Evolutionary conservation across 352 stramenopile species (phyloP).

Genomic region (Globisporangium megalacanthum): DNA sequence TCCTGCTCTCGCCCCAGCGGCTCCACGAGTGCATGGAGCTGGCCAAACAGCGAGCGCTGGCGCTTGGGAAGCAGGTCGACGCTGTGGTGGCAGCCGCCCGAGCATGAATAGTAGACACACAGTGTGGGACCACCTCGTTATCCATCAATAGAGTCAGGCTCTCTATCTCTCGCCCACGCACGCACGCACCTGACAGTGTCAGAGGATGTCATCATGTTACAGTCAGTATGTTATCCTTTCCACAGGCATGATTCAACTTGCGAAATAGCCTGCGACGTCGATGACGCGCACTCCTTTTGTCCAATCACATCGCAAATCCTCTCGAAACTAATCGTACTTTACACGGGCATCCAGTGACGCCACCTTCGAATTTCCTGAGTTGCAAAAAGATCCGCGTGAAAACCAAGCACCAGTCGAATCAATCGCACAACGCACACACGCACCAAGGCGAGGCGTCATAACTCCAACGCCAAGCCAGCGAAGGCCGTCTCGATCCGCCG

Average conservation of each 20-base stretch:
- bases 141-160: slow-evolving; percentile 4
- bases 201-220: no score
- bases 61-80: slow-evolving; percentile 38
- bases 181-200: no score
- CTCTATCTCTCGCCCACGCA: neutral
- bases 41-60: slow-evolving; percentile 36
- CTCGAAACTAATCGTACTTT: neutral
- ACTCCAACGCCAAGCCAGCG: no score
- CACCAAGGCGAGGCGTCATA: no score
- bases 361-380: neutral
- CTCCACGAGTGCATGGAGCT: slow-evolving; percentile 62
- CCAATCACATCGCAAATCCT: neutral
- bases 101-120: no score
- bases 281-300: neutral
- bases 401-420: neutral
- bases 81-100: neutral
- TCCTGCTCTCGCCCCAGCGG: slow-evolving; percentile 31
- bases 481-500: no score
- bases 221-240: no score
- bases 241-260: no score
- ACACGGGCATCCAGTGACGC: neutral
- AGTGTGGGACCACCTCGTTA: no score
- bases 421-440: no score
- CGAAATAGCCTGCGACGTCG: neutral
- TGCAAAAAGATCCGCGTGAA: neutral